phyloP scores from a whole-genome alignment of 805 yeast species.

The Starmera quercuum region DNA sequence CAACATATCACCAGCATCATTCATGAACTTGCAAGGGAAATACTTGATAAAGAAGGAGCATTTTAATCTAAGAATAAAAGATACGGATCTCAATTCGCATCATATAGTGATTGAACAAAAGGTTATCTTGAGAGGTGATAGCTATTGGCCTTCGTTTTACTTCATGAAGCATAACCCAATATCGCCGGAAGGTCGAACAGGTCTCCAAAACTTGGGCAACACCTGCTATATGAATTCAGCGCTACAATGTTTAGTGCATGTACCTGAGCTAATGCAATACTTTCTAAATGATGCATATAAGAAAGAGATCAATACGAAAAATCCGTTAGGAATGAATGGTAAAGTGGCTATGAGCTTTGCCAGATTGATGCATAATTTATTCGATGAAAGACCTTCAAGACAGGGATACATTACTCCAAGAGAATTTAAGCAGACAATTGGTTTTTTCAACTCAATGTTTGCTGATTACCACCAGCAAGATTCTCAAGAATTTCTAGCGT shows the following conservation, averaged over 20 bases:
- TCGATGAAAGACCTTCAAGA: constrained; percentile 22
- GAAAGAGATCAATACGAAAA: constrained; percentile 61
- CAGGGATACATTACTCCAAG: constrained; percentile 38
- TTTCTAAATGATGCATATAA: constrained; percentile 56
- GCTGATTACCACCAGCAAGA: constrained; percentile 85
- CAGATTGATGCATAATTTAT: constrained; percentile 52
- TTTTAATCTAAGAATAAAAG: constrained; percentile 12
- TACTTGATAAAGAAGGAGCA: constrained; percentile 17
- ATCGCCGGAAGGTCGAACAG: constrained; percentile 43
- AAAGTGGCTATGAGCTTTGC: constrained; percentile 76
- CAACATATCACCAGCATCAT: constrained; percentile 19
- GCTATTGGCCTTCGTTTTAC: constrained; percentile 31
- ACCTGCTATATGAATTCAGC: constrained; percentile 96
- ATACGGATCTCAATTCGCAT: constrained; percentile 13
- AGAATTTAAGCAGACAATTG: constrained; percentile 71
- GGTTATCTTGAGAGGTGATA: constrained; percentile 3
- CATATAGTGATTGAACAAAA: constrained; percentile 28
- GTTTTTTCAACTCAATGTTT: constrained; percentile 71
- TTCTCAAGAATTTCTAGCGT: constrained; percentile 87
- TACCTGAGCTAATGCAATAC: constrained; percentile 75
- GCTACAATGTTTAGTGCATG: constrained; percentile 77
- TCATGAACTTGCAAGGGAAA: constrained; percentile 18
- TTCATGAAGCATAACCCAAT: constrained; percentile 21
- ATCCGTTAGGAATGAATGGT: constrained; percentile 85
- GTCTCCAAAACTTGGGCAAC: constrained; percentile 75